A percentile compares a stretch with the other conserved stretches of the same genome.
These are phyloP conservation scores for Colletotrichum sojae DNA, from an alignment of 2,329 filamentous ascomycete species.

Conservation along the genomic window DNA sequence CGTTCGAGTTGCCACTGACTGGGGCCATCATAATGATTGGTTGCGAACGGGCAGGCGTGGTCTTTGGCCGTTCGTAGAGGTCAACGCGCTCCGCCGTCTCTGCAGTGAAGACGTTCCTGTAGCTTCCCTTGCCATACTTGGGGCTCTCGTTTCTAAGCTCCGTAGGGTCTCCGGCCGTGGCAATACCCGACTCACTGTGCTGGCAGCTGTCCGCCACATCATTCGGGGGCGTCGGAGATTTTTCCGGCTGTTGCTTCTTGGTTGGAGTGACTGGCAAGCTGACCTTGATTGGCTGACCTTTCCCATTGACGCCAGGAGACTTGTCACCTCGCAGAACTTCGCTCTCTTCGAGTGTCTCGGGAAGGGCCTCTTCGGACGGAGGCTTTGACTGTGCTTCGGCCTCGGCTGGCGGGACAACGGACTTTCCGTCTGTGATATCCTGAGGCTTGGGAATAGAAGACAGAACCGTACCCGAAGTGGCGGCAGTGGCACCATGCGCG, in stretches of 20 bases:
- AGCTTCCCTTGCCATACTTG: conserved; percentile 5
- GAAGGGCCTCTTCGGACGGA: conserved; percentile 47
- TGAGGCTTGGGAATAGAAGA: neutral
- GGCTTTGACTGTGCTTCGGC: conserved; percentile 47
- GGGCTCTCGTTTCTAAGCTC: neutral
- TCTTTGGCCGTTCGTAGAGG: neutral
- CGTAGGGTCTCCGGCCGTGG: neutral
- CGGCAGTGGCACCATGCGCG: too few species aligned
- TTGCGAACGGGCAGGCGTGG: neutral
- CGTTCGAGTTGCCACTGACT: too few species aligned
- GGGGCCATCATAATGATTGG: too few species aligned
- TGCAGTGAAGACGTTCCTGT: conserved; percentile 13
- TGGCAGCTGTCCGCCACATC: neutral
- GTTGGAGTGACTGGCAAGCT: conserved; percentile 27
- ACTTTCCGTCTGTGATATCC: neutral
- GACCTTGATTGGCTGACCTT: conserved; percentile 15
- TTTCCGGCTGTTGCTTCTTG: conserved; percentile 2
- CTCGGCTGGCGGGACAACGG: conserved; percentile 1
- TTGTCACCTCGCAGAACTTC: neutral
- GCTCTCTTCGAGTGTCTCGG: conserved; percentile 10
- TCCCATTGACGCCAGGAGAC: neutral
- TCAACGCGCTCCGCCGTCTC: conserved; percentile 1
- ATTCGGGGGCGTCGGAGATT: neutral
- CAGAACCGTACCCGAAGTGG: too few species aligned
- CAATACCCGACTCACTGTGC: neutral